Percentiles rank a stretch among this genome's conserved stretches.
Conservation (phyloP, 2,329 filamentous ascomycete genomes). For the Apiospora sp. region DNA sequence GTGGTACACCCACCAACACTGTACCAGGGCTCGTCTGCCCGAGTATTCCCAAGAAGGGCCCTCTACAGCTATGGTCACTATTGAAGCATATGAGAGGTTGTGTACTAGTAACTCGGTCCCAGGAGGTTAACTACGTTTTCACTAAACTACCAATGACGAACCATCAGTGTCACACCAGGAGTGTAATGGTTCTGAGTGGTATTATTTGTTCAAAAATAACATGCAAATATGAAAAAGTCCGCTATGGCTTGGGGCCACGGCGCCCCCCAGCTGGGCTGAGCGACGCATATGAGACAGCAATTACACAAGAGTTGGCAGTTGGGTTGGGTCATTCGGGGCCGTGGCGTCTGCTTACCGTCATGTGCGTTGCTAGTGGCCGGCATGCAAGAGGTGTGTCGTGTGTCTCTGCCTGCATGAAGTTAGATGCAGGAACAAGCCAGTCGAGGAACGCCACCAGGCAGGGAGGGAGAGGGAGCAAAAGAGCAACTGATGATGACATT, state of each 20-base stretch:
- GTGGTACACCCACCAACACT: not conserved
- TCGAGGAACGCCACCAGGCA: not conserved
- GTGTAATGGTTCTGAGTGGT: not conserved
- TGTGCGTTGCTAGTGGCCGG: not conserved
- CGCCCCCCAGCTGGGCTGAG: not conserved
- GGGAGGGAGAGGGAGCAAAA: not conserved
- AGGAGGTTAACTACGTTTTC: not conserved
- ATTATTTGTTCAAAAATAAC: not conserved
- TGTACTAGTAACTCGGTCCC: not conserved
- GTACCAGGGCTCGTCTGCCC: not conserved
- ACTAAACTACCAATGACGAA: not conserved
- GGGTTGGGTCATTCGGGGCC: not conserved
- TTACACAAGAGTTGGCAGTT: slow-evolving; percentile 12
- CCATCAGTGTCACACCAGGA: not conserved
- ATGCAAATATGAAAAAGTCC: not conserved
- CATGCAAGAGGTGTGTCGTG: not conserved
- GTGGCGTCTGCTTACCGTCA: not conserved
- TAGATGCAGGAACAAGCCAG: slow-evolving; percentile 8
- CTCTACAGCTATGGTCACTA: not conserved
- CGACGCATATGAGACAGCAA: not conserved
- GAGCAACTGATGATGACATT: not conserved
- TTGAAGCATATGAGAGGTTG: not conserved
- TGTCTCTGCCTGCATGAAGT: slow-evolving; percentile 2
- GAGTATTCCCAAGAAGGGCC: not conserved
- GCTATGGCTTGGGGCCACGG: not conserved